Base-by-base conservation (phyloP, 495 filamentous ascomycete genomes). In the Niebla homalea region DNA sequence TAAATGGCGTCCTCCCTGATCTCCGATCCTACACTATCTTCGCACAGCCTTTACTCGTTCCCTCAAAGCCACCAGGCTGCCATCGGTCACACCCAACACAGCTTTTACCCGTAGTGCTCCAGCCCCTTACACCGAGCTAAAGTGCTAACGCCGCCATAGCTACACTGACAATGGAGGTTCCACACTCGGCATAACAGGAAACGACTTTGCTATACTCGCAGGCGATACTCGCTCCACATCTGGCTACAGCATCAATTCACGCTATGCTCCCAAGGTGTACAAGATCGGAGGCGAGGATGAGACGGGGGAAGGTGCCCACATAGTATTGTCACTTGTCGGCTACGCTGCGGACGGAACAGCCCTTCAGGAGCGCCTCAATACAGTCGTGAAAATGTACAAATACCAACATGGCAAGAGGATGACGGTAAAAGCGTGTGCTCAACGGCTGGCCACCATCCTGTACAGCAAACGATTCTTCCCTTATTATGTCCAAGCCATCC, bases 401-500 rank as follows among this genome's bases (percentile, higher is more conserved):
- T 94, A 94, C 68, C 85, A 90, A 61, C 89, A 96, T 64, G 87
- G 87, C 53, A 94, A 93, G 67, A 73, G 80, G 39, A 97, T 98
- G 83, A 81, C 78, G 50, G 87, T 96, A 58, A 80, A 83, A 59
- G 92, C 92, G 14, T 94, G 89, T 65, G 92, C 92, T 25, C 89
- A 97, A 67, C 77, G 87, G 35, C 72, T 98, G 48, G 87, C 84
- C 20, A 96, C 92, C 3, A 90, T 97, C 53, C 78, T 98, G 32
- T 98, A 98, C 71, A 72, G 81, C 63, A 96, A 95, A 70, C 85
- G 92, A 22, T 98, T 98, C 73, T 98, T 98, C 75, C 92, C 92
- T 15, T 97, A 94, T 73, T 98, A 97, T 64, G 86, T 90, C 32
- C 75, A 85, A 59, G 90, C 89, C 23, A 95, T 98, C 59, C 73